These are phyloP conservation scores for Cystoderma amianthinum DNA, from an alignment of 768 basidiomycete genomes.

Conservation along the genomic window DNA sequence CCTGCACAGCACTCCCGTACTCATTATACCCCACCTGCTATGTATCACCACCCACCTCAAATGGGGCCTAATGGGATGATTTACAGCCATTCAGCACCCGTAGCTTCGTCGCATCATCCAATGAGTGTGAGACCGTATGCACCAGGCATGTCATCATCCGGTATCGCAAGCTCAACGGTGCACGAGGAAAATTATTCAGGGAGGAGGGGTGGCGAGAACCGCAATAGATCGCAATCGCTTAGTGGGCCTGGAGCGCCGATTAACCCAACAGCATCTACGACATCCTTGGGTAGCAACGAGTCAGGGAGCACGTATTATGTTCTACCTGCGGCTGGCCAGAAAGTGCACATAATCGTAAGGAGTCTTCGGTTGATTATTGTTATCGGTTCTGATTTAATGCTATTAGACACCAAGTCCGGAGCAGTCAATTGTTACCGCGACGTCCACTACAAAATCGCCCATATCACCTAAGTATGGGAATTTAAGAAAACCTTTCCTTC, in stretches of 20 bases:
- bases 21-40: constrained; percentile 53
- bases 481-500: constrained; percentile 53
- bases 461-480: constrained; percentile 37
- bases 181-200: constrained; percentile 24
- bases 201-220: constrained; percentile 11
- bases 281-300: constrained; percentile 40
- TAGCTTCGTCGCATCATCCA: constrained; percentile 29
- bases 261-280: constrained; percentile 20
- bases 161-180: constrained; percentile 23
- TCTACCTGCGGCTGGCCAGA: constrained; percentile 64
- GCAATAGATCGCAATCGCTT: constrained; percentile 9
- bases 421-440: constrained; percentile 48
- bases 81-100: constrained; percentile 60
- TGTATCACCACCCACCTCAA: constrained; percentile 47
- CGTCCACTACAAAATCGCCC: constrained; percentile 53
- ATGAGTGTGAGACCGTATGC: constrained; percentile 36
- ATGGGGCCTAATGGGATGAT: constrained; percentile 55
- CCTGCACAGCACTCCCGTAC: constrained; percentile 39
- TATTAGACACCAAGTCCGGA: constrained; percentile 34
- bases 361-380: constrained; percentile 5
- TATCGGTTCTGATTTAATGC: constrained; percentile 11
- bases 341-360: constrained; percentile 68
- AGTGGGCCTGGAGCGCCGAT: constrained; percentile 4
- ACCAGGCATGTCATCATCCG: constrained; percentile 25
- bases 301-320: constrained; percentile 75